Evolutionary conservation across 176 grass and related monocot genomes (phyloP).

Genomic region (Miscanthus lutarioriparius): DNA sequence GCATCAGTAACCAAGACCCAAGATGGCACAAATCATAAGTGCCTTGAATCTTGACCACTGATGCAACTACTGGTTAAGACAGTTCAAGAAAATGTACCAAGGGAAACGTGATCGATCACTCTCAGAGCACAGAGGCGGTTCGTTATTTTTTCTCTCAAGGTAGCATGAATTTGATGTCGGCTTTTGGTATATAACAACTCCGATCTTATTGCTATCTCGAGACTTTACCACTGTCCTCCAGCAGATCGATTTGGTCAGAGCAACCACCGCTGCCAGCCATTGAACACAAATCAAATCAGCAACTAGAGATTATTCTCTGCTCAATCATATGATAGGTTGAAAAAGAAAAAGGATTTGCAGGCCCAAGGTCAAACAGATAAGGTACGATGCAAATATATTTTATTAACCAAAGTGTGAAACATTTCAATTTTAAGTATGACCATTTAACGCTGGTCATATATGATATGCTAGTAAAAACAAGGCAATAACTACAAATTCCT

Average conservation of each 20-base stretch:
- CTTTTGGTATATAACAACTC: slow-evolving; percentile 96
- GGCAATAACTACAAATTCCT: neutral
- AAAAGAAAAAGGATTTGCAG: slow-evolving; percentile 9
- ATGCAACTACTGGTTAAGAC: neutral
- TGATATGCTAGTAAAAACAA: neutral
- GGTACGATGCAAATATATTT: neutral
- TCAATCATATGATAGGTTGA: slow-evolving; percentile 2
- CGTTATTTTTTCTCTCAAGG: slow-evolving; percentile 46
- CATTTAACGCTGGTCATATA: neutral
- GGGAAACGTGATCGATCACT: slow-evolving; percentile 46
- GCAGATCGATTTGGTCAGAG: slow-evolving; percentile 79
- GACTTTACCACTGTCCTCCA: slow-evolving; percentile 81
- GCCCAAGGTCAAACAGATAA: neutral
- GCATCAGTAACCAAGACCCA: slow-evolving; percentile 9
- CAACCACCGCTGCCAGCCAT: slow-evolving; percentile 67
- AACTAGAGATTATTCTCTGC: slow-evolving; percentile 26
- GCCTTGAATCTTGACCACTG: neutral
- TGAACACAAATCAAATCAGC: slow-evolving; percentile 29
- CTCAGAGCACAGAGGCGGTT: slow-evolving; percentile 55
- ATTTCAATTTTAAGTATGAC: neutral
- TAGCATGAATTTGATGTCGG: slow-evolving; percentile 75
- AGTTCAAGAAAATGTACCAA: slow-evolving; percentile 54
- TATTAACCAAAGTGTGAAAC: slow-evolving; percentile 8
- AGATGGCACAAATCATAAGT: slow-evolving; percentile 20
- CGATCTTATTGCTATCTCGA: slow-evolving; percentile 59